Evolutionary conservation across 2,329 filamentous ascomycete species (phyloP).

Genomic region (Coniochaeta hoffmannii): DNA sequence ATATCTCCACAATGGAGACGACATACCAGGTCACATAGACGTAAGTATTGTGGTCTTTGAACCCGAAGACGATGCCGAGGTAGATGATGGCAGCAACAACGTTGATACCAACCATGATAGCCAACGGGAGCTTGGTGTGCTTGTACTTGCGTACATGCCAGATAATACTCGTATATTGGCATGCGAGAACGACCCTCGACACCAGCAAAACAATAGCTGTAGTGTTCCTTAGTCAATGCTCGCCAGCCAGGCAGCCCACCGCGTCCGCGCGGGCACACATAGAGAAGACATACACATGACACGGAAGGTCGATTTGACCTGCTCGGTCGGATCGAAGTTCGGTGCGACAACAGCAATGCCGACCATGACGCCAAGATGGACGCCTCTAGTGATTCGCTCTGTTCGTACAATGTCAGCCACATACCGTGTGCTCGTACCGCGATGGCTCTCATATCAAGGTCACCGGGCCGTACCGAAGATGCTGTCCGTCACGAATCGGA

Average conservation of each 20-base stretch:
- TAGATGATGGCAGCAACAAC: conserved; percentile 28
- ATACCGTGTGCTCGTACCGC: background rate
- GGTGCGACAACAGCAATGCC: conserved; percentile 55
- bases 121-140: conserved; percentile 26
- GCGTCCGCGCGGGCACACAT: no score
- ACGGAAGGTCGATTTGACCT: conserved; percentile 21
- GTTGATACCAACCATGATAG: conserved; percentile 27
- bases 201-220: conserved; percentile 38
- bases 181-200: conserved; percentile 43
- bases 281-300: conserved; percentile 16
- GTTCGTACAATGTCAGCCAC: background rate
- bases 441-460: background rate
- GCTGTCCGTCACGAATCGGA: conserved; percentile 57
- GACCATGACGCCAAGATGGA: conserved; percentile 58
- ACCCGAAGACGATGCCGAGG: conserved; percentile 32
- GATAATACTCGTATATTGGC: conserved; percentile 44
- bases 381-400: conserved; percentile 46
- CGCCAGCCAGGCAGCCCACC: no score
- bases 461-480: conserved; percentile 36
- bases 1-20: conserved; percentile 43
- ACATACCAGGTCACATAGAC: conserved; percentile 43
- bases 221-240: background rate
- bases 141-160: conserved; percentile 34
- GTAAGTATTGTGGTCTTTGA: conserved; percentile 23
- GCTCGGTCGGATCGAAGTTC: conserved; percentile 30